A percentile compares a stretch with the other conserved stretches of the same genome.
Conservation (phyloP, 306 rosid genomes). For the Citrullus amarus region DNA sequence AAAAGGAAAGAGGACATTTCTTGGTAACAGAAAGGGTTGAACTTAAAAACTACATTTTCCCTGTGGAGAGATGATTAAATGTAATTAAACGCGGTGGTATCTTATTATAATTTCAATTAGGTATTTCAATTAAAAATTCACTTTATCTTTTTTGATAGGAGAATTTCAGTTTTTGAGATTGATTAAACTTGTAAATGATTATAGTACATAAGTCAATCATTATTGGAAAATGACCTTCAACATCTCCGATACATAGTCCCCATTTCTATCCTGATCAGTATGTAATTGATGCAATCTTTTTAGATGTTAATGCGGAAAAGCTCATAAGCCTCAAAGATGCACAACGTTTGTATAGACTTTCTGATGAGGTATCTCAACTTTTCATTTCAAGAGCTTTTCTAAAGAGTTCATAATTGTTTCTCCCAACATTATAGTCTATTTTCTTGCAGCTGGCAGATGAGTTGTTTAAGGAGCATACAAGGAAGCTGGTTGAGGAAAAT, state of each 20-base stretch:
- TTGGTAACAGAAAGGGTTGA: neutral
- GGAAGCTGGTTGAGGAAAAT: slow-evolving; percentile 75
- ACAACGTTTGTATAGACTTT: slow-evolving; percentile 48
- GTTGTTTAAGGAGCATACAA: slow-evolving; percentile 57
- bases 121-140: neutral
- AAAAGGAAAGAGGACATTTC: neutral
- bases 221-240: neutral
- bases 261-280: neutral
- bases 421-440: slow-evolving; percentile 12
- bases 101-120: neutral
- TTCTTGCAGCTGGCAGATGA: slow-evolving; percentile 62
- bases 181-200: neutral
- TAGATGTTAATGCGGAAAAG: slow-evolving; percentile 52
- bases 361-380: slow-evolving; percentile 59
- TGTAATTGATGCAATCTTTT: slow-evolving; percentile 2
- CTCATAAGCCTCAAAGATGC: slow-evolving; percentile 71
- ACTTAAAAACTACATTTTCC: neutral
- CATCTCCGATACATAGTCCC: neutral
- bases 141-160: neutral
- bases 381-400: slow-evolving; percentile 9
- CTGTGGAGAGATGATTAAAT: neutral
- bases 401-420: slow-evolving; percentile 9
- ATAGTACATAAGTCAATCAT: neutral
- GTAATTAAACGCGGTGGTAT: neutral
- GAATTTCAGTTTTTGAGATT: neutral